A percentile compares a stretch with the other conserved stretches of the same genome.
Evolutionary conservation across 129 eudicot genomes (phyloP).

Genomic region (Heracleum sosnowskyi): DNA sequence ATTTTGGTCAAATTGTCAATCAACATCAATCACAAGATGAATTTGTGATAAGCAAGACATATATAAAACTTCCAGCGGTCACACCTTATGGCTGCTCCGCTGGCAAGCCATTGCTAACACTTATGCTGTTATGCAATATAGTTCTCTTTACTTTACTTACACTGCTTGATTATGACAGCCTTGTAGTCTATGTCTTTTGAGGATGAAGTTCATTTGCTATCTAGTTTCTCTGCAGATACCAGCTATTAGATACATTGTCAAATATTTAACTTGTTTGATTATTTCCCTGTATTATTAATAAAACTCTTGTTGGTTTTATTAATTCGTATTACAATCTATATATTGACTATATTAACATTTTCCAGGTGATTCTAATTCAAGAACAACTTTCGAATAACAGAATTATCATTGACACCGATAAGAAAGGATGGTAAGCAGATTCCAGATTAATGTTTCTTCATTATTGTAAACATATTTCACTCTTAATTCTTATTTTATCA

Average conservation of each 20-base stretch:
- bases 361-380: slow-evolving; percentile 87
- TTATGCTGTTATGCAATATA: too few species aligned
- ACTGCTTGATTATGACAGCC: too few species aligned
- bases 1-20: too few species aligned
- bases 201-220: too few species aligned
- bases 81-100: too few species aligned
- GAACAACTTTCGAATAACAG: slow-evolving; percentile 98
- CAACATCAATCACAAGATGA: too few species aligned
- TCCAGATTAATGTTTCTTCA: neutral
- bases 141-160: too few species aligned
- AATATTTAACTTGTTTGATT: neutral
- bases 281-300: neutral
- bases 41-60: too few species aligned
- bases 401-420: slow-evolving; percentile 82
- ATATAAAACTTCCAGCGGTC: too few species aligned
- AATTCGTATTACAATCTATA: neutral
- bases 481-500: neutral
- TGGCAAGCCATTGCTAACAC: too few species aligned
- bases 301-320: neutral
- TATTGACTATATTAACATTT: slow-evolving; percentile 20
- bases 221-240: too few species aligned
- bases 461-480: neutral
- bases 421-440: slow-evolving; percentile 70
- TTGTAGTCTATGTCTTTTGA: too few species aligned
- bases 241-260: neutral